phyloP scores from a whole-genome alignment of 306 rosid species.

The Abrus pulchellus region DNA sequence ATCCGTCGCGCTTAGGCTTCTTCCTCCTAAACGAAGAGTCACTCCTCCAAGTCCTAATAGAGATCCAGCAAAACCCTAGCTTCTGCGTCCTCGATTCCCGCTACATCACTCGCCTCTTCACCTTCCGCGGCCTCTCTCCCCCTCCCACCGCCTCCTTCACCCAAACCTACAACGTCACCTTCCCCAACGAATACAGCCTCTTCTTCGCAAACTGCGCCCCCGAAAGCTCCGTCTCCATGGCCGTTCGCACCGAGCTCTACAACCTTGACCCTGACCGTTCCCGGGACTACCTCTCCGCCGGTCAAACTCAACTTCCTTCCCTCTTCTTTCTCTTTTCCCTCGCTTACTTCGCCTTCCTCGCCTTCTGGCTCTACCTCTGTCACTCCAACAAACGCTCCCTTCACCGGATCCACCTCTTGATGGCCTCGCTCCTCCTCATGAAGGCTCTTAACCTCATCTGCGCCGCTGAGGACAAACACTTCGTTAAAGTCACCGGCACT shows the following conservation, averaged over 20 bases:
- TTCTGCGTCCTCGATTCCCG: constrained; percentile 80
- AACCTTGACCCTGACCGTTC: constrained; percentile 67
- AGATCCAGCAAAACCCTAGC: constrained; percentile 80
- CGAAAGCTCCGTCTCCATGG: constrained; percentile 73
- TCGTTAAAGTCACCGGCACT: constrained; percentile 81
- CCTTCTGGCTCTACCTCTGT: constrained; percentile 65
- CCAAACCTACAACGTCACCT: constrained; percentile 59
- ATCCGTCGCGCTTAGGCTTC: constrained; percentile 74
- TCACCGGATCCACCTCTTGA: constrained; percentile 84
- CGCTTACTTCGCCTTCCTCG: constrained; percentile 65
- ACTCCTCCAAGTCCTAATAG: constrained; percentile 80
- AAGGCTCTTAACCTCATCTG: constrained; percentile 79
- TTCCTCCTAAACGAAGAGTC: constrained; percentile 86
- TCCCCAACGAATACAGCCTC: constrained; percentile 81
- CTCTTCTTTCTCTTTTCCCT: constrained; percentile 69
- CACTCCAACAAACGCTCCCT: constrained; percentile 58
- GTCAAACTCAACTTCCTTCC: constrained; percentile 77
- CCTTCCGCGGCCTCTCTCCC: constrained; percentile 77
- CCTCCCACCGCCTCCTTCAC: constrained; percentile 69
- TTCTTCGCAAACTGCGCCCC: constrained; percentile 87
- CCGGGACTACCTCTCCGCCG: constrained; percentile 80
- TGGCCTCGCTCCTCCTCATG: constrained; percentile 74
- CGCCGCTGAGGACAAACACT: constrained; percentile 91
- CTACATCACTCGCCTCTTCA: constrained; percentile 61
- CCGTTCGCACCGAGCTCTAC: constrained; percentile 73